A percentile compares a stretch with the other conserved stretches of the same genome.
phyloP scores from a whole-genome alignment of 2,329 filamentous ascomycete species.

The Phyllosticta citribraziliensis region DNA sequence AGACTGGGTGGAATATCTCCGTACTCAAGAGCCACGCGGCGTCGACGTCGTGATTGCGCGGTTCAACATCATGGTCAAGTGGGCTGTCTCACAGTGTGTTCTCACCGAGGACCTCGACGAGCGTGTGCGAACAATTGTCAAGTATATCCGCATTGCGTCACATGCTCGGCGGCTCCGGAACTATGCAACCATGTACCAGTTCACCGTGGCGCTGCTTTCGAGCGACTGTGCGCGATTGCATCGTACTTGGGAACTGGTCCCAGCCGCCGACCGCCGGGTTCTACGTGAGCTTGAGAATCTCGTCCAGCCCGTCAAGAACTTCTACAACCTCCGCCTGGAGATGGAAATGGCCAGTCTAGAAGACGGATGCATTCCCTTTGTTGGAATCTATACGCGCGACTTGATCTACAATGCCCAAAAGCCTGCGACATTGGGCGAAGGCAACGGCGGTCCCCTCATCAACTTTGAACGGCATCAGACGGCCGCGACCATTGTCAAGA shows the following conservation, averaged over 20 bases:
- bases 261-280: slow-evolving; percentile 53
- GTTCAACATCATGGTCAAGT: slow-evolving; percentile 84
- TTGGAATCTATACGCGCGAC: slow-evolving; percentile 73
- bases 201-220: slow-evolving; percentile 66
- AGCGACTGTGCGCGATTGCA: slow-evolving; percentile 59
- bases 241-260: slow-evolving; percentile 63
- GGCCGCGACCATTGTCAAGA: slow-evolving; percentile 69
- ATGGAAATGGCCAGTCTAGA: slow-evolving; percentile 63
- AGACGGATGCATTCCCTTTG: slow-evolving; percentile 71
- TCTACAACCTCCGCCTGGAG: slow-evolving; percentile 64
- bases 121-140: slow-evolving; percentile 65
- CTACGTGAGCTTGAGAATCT: slow-evolving; percentile 61
- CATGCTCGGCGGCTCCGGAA: slow-evolving; percentile 70
- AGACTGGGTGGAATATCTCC: slow-evolving; percentile 75
- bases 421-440: slow-evolving; percentile 39
- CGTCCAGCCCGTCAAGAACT: slow-evolving; percentile 69
- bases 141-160: slow-evolving; percentile 70
- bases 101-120: slow-evolving; percentile 64
- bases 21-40: slow-evolving; percentile 60
- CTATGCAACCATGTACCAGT: slow-evolving; percentile 74
- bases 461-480: slow-evolving; percentile 78
- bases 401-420: slow-evolving; percentile 73
- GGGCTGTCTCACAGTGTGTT: slow-evolving; percentile 70
- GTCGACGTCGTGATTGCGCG: slow-evolving; percentile 77
- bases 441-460: slow-evolving; percentile 52